Conservation (phyloP, 768 basidiomycete genomes). For the Leccinum incarnatum region DNA sequence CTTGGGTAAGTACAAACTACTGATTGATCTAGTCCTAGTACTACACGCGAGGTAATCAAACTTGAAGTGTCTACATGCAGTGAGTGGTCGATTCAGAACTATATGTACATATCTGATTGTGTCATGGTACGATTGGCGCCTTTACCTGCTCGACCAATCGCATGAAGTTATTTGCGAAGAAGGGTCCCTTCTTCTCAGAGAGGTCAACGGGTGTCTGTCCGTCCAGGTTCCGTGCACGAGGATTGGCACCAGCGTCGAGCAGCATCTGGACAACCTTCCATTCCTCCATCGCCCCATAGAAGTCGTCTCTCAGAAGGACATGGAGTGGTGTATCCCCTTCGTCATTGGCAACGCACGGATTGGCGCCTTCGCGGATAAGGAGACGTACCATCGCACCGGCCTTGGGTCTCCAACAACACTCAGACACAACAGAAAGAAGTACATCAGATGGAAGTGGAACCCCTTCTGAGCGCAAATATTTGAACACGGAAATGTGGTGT, state of each 20-base stretch:
- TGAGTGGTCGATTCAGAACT: no score
- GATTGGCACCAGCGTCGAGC: no score
- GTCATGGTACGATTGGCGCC: no score
- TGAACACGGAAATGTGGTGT: neutral
- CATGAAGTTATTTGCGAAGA: neutral
- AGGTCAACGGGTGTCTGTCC: neutral
- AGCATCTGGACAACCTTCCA: neutral
- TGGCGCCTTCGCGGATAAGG: neutral
- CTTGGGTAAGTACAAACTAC: no score
- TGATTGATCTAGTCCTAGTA: no score
- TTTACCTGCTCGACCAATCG: neutral
- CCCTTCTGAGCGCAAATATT: neutral
- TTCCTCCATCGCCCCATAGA: neutral
- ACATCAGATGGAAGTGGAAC: neutral
- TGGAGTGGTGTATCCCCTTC: neutral
- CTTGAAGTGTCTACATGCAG: no score
- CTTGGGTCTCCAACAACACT: neutral
- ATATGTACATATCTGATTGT: no score
- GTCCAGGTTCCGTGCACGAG: neutral
- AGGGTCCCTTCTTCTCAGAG: neutral
- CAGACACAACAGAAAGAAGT: neutral
- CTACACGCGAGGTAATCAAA: no score
- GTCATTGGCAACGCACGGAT: neutral
- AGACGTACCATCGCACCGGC: neutral
- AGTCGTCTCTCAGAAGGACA: neutral